phyloP scores from a whole-genome alignment of 371 early-diverging fungal genomes.

The Mucor plumbeus region DNA sequence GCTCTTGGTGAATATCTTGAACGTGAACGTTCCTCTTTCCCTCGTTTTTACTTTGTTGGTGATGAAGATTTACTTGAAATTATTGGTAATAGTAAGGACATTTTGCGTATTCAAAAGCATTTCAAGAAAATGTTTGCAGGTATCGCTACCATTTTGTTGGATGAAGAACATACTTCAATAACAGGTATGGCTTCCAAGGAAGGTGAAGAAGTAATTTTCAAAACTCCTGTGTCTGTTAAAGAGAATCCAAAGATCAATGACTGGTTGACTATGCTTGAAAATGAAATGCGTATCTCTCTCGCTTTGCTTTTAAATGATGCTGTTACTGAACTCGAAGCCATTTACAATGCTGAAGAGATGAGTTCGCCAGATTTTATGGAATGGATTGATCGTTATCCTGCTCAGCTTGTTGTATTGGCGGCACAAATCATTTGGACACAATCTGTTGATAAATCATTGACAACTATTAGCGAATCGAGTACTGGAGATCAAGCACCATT shows the following conservation, averaged over 20 bases:
- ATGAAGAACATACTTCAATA: conserved; percentile 77
- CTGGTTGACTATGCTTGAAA: conserved; percentile 94
- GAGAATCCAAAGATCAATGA: conserved; percentile 94
- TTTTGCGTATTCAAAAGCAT: conserved; percentile 95
- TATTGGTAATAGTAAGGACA: conserved; percentile 97
- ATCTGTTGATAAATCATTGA: conserved; percentile 79
- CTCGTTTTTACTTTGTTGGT: conserved; percentile 99
- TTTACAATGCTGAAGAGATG: conserved; percentile 71
- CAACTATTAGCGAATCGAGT: conserved; percentile 47
- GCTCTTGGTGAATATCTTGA: conserved; percentile 98
- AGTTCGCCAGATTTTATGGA: conserved; percentile 65
- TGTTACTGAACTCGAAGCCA: conserved; percentile 65
- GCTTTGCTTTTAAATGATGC: conserved; percentile 80
- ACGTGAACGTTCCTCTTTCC: conserved; percentile 95
- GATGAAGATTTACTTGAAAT: conserved; percentile 99
- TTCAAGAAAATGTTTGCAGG: conserved; percentile 99
- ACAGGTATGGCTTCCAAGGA: conserved; percentile 90
- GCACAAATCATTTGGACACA: conserved; percentile 93
- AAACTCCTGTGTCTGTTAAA: conserved; percentile 78
- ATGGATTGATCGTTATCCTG: conserved; percentile 93
- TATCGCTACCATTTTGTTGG: conserved; percentile 82
- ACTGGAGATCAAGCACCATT: conserved; percentile 53
- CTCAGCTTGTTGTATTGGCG: conserved; percentile 92
- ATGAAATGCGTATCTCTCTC: conserved; percentile 89
- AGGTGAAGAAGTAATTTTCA: conserved; percentile 90